phyloP scores from a whole-genome alignment of 2,329 filamentous ascomycete species.

The Hirsutella rhossiliensis region DNA sequence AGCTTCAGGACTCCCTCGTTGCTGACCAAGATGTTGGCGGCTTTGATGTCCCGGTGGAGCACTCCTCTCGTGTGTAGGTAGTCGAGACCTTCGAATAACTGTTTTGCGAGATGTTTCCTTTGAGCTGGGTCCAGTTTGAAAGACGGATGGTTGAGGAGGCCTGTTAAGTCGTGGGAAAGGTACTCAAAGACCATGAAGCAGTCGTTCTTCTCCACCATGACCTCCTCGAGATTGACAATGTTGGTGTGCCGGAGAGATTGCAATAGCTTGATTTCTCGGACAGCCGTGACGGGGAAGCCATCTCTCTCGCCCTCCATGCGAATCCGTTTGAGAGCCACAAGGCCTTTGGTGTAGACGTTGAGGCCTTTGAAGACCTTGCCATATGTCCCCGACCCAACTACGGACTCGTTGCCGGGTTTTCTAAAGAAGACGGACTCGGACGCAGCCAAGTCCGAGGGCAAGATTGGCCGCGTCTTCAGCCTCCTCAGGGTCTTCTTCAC shows the following conservation, averaged over 20 bases:
- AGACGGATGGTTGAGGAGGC: slow-evolving; percentile 84
- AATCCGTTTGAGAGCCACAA: slow-evolving; percentile 81
- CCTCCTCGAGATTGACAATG: slow-evolving; percentile 73
- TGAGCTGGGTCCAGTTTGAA: slow-evolving; percentile 77
- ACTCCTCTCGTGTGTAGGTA: slow-evolving; percentile 92
- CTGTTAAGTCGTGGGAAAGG: slow-evolving; percentile 88
- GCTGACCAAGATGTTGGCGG: slow-evolving; percentile 91
- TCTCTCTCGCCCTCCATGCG: slow-evolving; percentile 89
- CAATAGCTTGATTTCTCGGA: slow-evolving; percentile 84
- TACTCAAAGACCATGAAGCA: slow-evolving; percentile 99
- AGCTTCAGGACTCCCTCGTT: slow-evolving; percentile 81
- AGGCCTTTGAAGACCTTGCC: slow-evolving; percentile 92
- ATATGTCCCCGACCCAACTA: slow-evolving; percentile 90
- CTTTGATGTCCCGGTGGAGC: slow-evolving; percentile 94
- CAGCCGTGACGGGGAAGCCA: slow-evolving; percentile 82
- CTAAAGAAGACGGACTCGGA: slow-evolving; percentile 90
- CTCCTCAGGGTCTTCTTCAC: slow-evolving; percentile 59
- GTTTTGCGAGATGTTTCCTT: slow-evolving; percentile 85
- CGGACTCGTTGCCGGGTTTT: slow-evolving; percentile 94
- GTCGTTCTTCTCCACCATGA: slow-evolving; percentile 97
- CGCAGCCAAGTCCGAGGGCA: slow-evolving; percentile 58
- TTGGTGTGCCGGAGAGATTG: slow-evolving; percentile 75
- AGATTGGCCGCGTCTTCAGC: slow-evolving; percentile 56
- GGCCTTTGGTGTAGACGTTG: slow-evolving; percentile 77
- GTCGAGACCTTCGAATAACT: slow-evolving; percentile 86